phyloP scores from a whole-genome alignment of 2,329 filamentous ascomycete species.

The Colletotrichum sp. region DNA sequence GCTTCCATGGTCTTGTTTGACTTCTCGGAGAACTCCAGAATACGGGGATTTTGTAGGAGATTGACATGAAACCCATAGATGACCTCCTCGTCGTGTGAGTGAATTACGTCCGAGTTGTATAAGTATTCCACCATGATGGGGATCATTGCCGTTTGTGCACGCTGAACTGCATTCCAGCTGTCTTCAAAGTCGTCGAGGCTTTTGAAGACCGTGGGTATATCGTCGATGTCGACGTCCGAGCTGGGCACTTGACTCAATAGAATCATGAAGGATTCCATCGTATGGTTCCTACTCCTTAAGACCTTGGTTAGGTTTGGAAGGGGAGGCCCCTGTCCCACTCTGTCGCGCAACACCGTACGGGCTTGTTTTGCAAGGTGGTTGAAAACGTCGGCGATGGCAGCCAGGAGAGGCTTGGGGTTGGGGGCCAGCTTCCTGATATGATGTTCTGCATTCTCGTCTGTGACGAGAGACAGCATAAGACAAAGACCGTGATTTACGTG shows the following conservation, averaged over 20 bases:
- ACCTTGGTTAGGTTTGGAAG: constrained; percentile 28
- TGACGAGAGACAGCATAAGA: constrained; percentile 34
- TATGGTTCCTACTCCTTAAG: constrained; percentile 24
- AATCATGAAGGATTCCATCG: constrained; percentile 29
- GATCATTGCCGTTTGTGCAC: constrained; percentile 19
- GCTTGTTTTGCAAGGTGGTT: constrained; percentile 24
- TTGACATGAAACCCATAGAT: constrained; percentile 19
- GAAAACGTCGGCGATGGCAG: constrained; percentile 27
- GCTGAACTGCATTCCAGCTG: constrained; percentile 21
- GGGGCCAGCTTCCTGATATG: constrained; percentile 23
- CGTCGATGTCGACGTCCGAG: not conserved
- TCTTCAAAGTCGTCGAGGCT: constrained; percentile 29
- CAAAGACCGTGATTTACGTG: constrained; percentile 40
- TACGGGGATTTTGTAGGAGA: constrained; percentile 21
- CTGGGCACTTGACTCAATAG: constrained; percentile 26
- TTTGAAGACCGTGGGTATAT: constrained; percentile 24
- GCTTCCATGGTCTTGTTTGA: constrained; percentile 10
- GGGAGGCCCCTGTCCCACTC: constrained; percentile 23
- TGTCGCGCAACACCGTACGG: constrained; percentile 26
- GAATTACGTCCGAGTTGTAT: constrained; percentile 4
- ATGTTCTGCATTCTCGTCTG: constrained; percentile 23
- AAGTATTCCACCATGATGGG: constrained; percentile 25
- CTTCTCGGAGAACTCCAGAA: constrained; percentile 21
- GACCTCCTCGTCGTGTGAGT: constrained; percentile 4
- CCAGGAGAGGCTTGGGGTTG: constrained; percentile 28